Percentiles rank a stretch among this genome's conserved stretches.
Conservation (phyloP, 2,329 filamentous ascomycete species). For the Colletotrichum tabaci region DNA sequence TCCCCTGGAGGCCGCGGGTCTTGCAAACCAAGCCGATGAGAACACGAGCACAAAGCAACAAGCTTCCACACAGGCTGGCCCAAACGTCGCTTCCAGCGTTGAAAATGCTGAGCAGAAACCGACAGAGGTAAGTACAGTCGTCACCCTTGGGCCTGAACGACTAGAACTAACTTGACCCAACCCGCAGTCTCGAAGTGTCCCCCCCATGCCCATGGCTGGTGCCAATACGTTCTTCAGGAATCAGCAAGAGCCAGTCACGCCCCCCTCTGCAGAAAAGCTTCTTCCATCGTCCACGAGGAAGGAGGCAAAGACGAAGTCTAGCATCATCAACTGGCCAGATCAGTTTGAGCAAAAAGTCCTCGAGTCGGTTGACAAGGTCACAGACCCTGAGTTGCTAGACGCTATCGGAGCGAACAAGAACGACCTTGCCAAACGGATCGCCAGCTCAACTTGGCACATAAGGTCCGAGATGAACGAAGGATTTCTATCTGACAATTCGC, state of each 20-base stretch:
- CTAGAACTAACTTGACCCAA: slow-evolving; percentile 9
- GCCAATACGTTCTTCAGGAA: slow-evolving; percentile 56
- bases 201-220: slow-evolving; percentile 53
- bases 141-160: not conserved
- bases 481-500: slow-evolving; percentile 52
- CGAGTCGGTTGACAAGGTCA: slow-evolving; percentile 28
- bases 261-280: not conserved
- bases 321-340: slow-evolving; percentile 21
- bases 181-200: slow-evolving; percentile 15
- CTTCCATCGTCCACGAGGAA: not conserved
- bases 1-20: not conserved
- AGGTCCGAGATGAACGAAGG: slow-evolving; percentile 48
- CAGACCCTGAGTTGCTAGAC: slow-evolving; percentile 18
- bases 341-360: slow-evolving; percentile 46
- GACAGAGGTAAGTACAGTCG: slow-evolving; percentile 25
- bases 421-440: slow-evolving; percentile 42
- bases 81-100: not conserved
- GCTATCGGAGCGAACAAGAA: slow-evolving; percentile 16
- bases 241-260: slow-evolving; percentile 17
- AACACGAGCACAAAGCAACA: not conserved
- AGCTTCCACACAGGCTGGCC: not conserved
- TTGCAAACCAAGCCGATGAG: not conserved
- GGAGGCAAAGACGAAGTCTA: slow-evolving; percentile 13
- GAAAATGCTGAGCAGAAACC: not conserved
- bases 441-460: slow-evolving; percentile 46